Evolutionary conservation across 768 basidiomycete species (phyloP).

Genomic region (Paxillus rubicundulus): DNA sequence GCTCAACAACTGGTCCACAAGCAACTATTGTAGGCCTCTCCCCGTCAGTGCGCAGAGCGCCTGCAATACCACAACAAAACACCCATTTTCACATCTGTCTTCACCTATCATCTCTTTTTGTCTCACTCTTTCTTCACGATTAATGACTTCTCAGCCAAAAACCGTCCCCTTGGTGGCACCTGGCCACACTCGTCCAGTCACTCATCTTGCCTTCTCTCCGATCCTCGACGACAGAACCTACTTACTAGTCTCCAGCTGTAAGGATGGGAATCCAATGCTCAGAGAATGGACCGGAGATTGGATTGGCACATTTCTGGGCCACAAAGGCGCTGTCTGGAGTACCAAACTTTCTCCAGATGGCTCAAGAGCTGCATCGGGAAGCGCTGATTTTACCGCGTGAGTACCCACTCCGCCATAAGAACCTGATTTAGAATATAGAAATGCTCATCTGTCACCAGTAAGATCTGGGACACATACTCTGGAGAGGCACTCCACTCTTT

Average conservation of each 20-base stretch:
- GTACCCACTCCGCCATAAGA: slow-evolving; percentile 26
- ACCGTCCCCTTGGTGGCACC: slow-evolving; percentile 79
- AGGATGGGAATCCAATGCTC: slow-evolving; percentile 97
- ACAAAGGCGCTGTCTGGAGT: slow-evolving; percentile 97
- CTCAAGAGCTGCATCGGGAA: slow-evolving; percentile 85
- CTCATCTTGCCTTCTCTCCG: slow-evolving; percentile 89
- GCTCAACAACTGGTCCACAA: slow-evolving; percentile 1
- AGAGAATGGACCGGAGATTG: slow-evolving; percentile 98
- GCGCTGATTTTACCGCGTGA: slow-evolving; percentile 97
- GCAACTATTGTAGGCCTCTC: slow-evolving; percentile 9
- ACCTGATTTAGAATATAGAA: slow-evolving; percentile 3
- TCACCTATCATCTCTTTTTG: not conserved
- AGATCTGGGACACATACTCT: slow-evolving; percentile 94
- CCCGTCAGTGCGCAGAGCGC: slow-evolving; percentile 52
- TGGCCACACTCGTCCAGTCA: slow-evolving; percentile 85
- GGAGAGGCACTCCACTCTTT: slow-evolving; percentile 92
- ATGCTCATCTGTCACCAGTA: slow-evolving; percentile 46
- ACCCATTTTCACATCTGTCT: not conserved
- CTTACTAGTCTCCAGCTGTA: slow-evolving; percentile 93
- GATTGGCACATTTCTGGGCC: slow-evolving; percentile 90
- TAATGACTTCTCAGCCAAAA: slow-evolving; percentile 65
- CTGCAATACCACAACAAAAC: slow-evolving; percentile 16
- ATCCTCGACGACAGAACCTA: slow-evolving; percentile 83
- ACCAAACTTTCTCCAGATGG: slow-evolving; percentile 87
- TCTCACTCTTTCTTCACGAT: slow-evolving; percentile 28